Evolutionary conservation across 2,329 filamentous ascomycete species (phyloP), one percentile per base, ranked within the genome.

Genomic region (Gaeumannomyces tritici): DNA sequence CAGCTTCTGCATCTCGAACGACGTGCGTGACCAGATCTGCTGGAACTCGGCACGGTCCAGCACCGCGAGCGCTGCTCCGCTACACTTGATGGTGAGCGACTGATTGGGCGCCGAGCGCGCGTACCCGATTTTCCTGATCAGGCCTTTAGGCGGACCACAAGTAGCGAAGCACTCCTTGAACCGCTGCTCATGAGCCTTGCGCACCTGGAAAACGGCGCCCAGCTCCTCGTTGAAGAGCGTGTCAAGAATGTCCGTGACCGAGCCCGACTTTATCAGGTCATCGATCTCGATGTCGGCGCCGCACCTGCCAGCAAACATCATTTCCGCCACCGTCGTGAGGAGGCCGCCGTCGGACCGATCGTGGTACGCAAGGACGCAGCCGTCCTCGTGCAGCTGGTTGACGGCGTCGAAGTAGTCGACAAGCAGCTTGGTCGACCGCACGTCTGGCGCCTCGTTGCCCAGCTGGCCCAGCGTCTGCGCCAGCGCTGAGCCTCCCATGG

Each of bases 231-330:
- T 97, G 84, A 99, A 98, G 26, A 99, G 83, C 0, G 89, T 84
- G 62, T 91, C 85, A 9, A 96, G 78, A 24, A 96, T 75, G 69
- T 86, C 79, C 1, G 86, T 80, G 57, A 84, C 78, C 12, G 82
- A 82, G 56, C 87, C 80, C 28, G 84, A 85, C 64, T 84, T 85
- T 31, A 83, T 77, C 54, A 92, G 80, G 62, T 83, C 84, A 71
- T 97, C 93, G 63, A 97, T 80, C 80, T 90, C 89, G 64, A 98
- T 80, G 68, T 96, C 90, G 33, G 91, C 83, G 65, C 93, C 95
- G 70, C 90, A 96, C 62, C 93, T 89, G 31, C 95, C 95, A 35
- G 95, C 93, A 73, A 98, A 98, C 86, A 96, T 96, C 95, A 98
- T 98, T 76, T 99, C 95, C 3, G 88, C 90, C 42, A 98, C 77